A percentile compares a stretch with the other conserved stretches of the same genome.
phyloP scores from a whole-genome alignment of 2,329 filamentous ascomycete species.

The Ceratocystis lukuohia region DNA sequence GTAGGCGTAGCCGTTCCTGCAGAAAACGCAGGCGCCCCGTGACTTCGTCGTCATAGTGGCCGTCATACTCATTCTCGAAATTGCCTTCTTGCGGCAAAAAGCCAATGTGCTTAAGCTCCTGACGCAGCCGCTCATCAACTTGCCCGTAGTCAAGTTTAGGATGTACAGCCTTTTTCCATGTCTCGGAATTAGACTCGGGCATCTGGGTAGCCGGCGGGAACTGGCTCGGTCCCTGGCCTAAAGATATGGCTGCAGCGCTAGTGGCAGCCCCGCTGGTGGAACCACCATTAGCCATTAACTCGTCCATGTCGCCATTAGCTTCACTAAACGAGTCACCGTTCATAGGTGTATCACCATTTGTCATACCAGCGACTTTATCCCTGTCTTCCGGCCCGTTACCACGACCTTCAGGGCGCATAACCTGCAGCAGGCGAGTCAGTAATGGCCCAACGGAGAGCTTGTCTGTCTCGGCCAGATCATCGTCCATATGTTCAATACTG shows the following conservation, averaged over 20 bases:
- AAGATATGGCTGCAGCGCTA: background rate
- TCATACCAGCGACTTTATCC: constrained; percentile 28
- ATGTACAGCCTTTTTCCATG: constrained; percentile 65
- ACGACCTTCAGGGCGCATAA: constrained; percentile 64
- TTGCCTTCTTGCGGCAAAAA: constrained; percentile 55
- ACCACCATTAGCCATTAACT: background rate
- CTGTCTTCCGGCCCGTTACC: constrained; percentile 40
- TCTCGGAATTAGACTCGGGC: constrained; percentile 59
- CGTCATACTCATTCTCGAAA: constrained; percentile 64
- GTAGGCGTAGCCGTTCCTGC: constrained; percentile 67
- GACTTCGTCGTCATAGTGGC: constrained; percentile 86
- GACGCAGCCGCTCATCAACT: constrained; percentile 80
- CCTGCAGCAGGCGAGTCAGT: constrained; percentile 65
- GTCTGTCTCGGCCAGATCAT: constrained; percentile 77
- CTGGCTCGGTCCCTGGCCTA: constrained; percentile 22
- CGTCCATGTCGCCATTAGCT: constrained; percentile 32
- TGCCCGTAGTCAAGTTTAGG: constrained; percentile 70
- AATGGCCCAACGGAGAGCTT: constrained; percentile 79
- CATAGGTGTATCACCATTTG: constrained; percentile 32
- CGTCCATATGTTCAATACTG: constrained; percentile 72
- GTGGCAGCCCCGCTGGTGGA: background rate
- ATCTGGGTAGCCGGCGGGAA: constrained; percentile 63
- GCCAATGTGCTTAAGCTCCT: constrained; percentile 81
- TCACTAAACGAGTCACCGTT: constrained; percentile 15
- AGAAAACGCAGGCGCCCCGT: constrained; percentile 76